phyloP scores from a whole-genome alignment of 1,284 basidiomycete genomes.

The Ceratobasidium sp. region DNA sequence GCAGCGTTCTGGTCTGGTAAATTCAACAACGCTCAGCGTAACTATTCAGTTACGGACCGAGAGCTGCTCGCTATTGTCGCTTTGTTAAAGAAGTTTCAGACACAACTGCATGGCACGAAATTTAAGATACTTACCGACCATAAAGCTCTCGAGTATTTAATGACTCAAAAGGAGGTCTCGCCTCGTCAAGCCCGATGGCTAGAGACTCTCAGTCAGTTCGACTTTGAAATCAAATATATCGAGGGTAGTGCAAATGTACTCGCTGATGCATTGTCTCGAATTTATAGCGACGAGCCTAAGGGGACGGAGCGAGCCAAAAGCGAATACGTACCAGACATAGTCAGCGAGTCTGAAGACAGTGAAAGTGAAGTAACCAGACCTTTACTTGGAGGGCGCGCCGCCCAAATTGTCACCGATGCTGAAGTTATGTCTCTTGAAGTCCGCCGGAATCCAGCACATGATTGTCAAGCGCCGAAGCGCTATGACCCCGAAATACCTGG shows the following conservation, averaged over 20 bases:
- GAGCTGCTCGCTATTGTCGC: neutral
- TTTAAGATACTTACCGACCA: slow-evolving; percentile 47
- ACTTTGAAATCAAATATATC: slow-evolving; percentile 50
- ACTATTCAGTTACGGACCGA: slow-evolving; percentile 12
- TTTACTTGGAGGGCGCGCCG: too few species aligned
- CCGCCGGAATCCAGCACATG: too few species aligned
- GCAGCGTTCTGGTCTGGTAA: slow-evolving; percentile 15
- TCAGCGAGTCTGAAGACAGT: neutral
- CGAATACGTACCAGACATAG: slow-evolving; percentile 1
- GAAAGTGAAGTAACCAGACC: too few species aligned
- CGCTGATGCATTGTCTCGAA: slow-evolving; percentile 35
- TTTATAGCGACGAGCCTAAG: slow-evolving; percentile 7
- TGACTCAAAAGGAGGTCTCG: slow-evolving; percentile 50
- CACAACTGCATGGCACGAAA: neutral
- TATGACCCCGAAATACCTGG: too few species aligned
- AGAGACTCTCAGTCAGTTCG: slow-evolving; percentile 49
- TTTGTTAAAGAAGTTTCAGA: slow-evolving; percentile 48
- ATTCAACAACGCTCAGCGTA: slow-evolving; percentile 29
- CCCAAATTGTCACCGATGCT: too few species aligned
- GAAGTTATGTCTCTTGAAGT: too few species aligned
- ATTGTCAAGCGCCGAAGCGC: too few species aligned
- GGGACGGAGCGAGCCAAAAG: neutral
- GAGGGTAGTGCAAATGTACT: slow-evolving; percentile 37
- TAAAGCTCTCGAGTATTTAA: slow-evolving; percentile 48
- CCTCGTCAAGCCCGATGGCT: slow-evolving; percentile 51